Evolutionary conservation across 2,329 filamentous ascomycete genomes (phyloP).

Genomic region (Emergomyces orientalis): DNA sequence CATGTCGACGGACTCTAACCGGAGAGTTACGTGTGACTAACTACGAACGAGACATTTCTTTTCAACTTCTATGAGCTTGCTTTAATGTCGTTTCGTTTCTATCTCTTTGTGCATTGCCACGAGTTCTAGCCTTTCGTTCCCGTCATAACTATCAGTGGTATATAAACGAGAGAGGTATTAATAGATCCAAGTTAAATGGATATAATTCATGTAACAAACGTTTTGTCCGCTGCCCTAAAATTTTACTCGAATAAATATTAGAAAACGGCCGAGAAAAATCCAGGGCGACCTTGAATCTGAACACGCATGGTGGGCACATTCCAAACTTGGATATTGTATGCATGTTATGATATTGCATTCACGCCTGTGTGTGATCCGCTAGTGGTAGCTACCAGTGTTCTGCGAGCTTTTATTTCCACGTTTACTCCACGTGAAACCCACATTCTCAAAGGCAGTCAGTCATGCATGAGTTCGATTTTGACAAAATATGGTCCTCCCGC

Average conservation of each 20-base stretch:
- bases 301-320: no score
- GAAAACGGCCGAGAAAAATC: no score
- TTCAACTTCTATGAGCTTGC: not conserved
- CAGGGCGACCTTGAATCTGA: no score
- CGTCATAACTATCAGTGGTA: not conserved
- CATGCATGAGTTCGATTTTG: not conserved
- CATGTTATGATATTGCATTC: no score
- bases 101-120: not conserved
- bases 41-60: not conserved
- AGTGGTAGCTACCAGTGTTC: not conserved
- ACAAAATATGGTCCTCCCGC: not conserved
- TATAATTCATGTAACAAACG: no score
- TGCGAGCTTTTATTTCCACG: no score
- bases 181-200: no score
- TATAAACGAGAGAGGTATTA: no score
- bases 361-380: not conserved
- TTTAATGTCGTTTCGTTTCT: not conserved
- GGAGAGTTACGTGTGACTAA: not conserved
- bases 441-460: not conserved
- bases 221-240: no score
- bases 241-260: no score
- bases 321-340: no score
- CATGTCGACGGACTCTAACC: not conserved
- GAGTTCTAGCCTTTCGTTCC: no score
- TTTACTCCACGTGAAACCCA: not conserved